phyloP scores from a whole-genome alignment of 1,284 basidiomycete genomes.

The Ceraceosorus bombacis region DNA sequence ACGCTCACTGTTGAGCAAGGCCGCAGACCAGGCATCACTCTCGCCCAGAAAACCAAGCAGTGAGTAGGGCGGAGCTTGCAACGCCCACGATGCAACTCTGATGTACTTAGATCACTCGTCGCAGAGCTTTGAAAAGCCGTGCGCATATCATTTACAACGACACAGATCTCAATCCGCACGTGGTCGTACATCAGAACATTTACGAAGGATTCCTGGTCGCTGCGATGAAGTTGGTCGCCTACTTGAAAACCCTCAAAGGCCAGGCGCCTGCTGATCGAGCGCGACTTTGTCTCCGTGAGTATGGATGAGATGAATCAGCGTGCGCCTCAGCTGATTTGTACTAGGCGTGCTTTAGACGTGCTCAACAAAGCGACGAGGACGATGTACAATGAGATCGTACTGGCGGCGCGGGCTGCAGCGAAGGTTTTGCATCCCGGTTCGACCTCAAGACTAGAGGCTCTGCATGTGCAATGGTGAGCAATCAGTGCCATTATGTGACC shows the following conservation, averaged over 20 bases:
- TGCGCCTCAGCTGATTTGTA: neutral
- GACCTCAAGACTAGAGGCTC: neutral
- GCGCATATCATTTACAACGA: constrained; percentile 70
- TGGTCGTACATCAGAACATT: constrained; percentile 67
- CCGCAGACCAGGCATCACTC: constrained; percentile 38
- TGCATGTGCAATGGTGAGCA: neutral
- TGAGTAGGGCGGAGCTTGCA: constrained; percentile 2
- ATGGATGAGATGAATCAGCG: neutral
- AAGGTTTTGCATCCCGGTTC: neutral
- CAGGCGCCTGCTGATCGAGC: constrained; percentile 45
- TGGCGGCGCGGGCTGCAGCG: too few relatives aligned
- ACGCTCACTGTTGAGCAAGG: constrained; percentile 45
- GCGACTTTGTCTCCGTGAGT: neutral
- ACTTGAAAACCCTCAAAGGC: constrained; percentile 57
- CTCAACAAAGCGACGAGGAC: neutral
- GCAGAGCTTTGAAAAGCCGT: constrained; percentile 16
- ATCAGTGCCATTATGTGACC: neutral
- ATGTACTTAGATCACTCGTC: neutral
- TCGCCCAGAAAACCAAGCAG: constrained; percentile 31
- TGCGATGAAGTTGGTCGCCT: constrained; percentile 80
- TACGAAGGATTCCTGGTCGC: constrained; percentile 78
- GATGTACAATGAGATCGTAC: neutral
- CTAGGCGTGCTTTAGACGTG: neutral
- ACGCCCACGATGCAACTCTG: neutral
- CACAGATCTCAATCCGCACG: constrained; percentile 60